Evolutionary conservation across 495 filamentous ascomycete species (phyloP).

Genomic region (Trichoderma orchidacearum): DNA sequence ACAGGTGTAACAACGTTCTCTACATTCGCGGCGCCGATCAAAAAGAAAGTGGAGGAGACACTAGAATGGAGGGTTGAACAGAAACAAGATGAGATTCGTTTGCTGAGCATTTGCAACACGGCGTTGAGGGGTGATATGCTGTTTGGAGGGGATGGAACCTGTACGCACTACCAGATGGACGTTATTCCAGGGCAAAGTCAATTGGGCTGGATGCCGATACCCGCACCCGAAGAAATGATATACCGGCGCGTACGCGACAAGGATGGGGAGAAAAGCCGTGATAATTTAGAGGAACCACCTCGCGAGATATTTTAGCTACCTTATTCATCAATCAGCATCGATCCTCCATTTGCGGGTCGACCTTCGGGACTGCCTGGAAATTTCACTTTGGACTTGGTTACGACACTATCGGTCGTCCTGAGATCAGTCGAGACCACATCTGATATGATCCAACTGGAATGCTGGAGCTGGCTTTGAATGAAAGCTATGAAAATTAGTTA

Average conservation of each 20-base stretch:
- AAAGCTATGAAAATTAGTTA: no score
- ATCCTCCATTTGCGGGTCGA: background rate
- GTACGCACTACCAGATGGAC: background rate
- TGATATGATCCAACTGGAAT: no score
- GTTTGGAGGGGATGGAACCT: background rate
- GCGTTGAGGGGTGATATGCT: background rate
- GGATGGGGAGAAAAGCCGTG: background rate
- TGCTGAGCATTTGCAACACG: background rate
- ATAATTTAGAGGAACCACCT: background rate
- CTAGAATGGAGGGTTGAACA: conserved; percentile 49
- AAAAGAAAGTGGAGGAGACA: conserved; percentile 33
- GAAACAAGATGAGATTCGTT: background rate
- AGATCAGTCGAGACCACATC: no score
- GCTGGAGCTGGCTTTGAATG: no score
- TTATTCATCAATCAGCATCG: background rate
- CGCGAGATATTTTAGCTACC: background rate
- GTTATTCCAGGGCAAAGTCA: background rate
- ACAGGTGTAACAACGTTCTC: conserved; percentile 87
- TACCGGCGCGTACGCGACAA: background rate
- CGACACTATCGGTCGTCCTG: no score
- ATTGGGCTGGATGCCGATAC: background rate
- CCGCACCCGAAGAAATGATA: background rate
- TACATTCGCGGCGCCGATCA: conserved; percentile 67
- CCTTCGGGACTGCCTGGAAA: background rate
- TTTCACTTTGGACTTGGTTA: no score